These are phyloP conservation scores for Guadua angustifolia DNA, from an alignment of 176 grass and related monocot species.

Conservation along the genomic window DNA sequence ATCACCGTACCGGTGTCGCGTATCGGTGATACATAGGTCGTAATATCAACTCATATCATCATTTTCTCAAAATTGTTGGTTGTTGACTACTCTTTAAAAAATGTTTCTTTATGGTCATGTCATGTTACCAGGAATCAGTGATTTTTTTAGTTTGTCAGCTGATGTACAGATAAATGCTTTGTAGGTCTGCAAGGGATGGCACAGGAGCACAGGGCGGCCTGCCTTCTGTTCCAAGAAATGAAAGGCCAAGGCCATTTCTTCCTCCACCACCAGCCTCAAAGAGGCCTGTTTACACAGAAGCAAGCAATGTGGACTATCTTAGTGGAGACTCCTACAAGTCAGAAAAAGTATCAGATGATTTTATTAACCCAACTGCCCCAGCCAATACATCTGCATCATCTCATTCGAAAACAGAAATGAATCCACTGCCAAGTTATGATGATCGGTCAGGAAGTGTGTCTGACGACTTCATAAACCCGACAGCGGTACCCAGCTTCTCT, in stretches of 20 bases:
- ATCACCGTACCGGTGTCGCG: too few relatives aligned
- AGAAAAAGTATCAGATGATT: slow-evolving; percentile 54
- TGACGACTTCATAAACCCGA: slow-evolving; percentile 60
- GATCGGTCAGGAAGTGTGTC: slow-evolving; percentile 37
- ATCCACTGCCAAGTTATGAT: slow-evolving; percentile 37
- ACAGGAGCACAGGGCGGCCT: slow-evolving; percentile 53
- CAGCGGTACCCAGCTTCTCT: slow-evolving; percentile 49
- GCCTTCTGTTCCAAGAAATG: slow-evolving; percentile 49
- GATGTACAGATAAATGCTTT: slow-evolving; percentile 41
- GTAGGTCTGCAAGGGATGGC: slow-evolving; percentile 72
- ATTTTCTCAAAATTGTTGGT: slow-evolving; percentile 14
- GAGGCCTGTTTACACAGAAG: slow-evolving; percentile 60
- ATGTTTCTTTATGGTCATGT: neutral
- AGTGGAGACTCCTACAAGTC: slow-evolving; percentile 70
- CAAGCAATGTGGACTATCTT: slow-evolving; percentile 60
- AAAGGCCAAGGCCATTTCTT: slow-evolving; percentile 63
- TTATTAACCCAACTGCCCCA: slow-evolving; percentile 56
- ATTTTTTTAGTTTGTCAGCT: slow-evolving; percentile 33
- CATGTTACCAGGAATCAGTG: neutral
- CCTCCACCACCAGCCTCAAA: slow-evolving; percentile 78
- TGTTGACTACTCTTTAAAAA: neutral
- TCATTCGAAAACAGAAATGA: slow-evolving; percentile 39
- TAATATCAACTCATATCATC: neutral
- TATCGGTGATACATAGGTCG: too few relatives aligned
- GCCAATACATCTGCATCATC: slow-evolving; percentile 45